Conservation (phyloP, 306 rosid genomes). For the Medicago lupulina region DNA sequence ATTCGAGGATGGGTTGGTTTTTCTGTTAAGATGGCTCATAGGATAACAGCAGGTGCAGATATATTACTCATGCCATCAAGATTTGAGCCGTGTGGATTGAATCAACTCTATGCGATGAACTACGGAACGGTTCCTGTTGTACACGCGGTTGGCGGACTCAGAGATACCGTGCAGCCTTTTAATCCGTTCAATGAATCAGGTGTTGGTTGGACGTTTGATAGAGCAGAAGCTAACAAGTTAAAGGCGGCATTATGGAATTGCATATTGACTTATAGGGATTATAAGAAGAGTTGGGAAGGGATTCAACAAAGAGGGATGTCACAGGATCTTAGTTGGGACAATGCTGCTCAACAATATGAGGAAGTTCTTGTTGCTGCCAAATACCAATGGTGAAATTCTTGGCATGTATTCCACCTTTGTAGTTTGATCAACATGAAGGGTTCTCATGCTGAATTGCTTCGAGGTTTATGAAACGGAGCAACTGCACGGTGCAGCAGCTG, state of each 20-base stretch:
- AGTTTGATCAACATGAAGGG: constrained; percentile 3
- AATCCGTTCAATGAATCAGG: constrained; percentile 81
- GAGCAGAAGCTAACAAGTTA: constrained; percentile 72
- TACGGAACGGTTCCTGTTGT: constrained; percentile 94
- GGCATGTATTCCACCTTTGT: neutral
- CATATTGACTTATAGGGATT: constrained; percentile 67
- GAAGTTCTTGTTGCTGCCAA: constrained; percentile 93
- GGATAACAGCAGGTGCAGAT: constrained; percentile 93
- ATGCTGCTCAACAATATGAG: constrained; percentile 86
- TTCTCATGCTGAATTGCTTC: constrained; percentile 33
- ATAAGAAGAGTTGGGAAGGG: constrained; percentile 95
- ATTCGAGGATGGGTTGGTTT: constrained; percentile 94
- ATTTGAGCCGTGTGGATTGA: constrained; percentile 95
- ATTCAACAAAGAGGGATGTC: constrained; percentile 89
- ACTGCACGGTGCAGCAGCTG: no score
- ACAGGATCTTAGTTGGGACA: constrained; percentile 93
- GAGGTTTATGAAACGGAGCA: neutral
- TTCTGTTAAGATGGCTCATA: constrained; percentile 82
- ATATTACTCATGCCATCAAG: constrained; percentile 95
- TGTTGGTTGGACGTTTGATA: constrained; percentile 86
- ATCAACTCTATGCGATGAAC: constrained; percentile 93
- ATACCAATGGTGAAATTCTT: constrained; percentile 68
- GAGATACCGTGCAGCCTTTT: constrained; percentile 81
- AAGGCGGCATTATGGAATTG: constrained; percentile 80
- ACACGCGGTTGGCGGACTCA: constrained; percentile 93